Evolutionary conservation across 257 asterid species (phyloP).

Genomic region (Capsicum chinense): DNA sequence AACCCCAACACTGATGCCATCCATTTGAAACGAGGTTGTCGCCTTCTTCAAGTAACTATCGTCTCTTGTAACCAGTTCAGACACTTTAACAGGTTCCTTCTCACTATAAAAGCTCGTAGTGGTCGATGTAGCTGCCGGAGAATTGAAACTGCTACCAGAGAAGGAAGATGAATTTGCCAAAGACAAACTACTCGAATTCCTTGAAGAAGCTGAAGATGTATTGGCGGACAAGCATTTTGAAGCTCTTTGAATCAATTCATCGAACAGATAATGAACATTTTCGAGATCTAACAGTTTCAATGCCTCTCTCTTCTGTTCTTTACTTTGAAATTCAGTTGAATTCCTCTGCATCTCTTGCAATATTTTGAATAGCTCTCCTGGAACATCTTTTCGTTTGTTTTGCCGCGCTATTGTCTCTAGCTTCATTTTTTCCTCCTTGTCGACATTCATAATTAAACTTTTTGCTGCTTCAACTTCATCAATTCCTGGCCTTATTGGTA

Average conservation of each 20-base stretch:
- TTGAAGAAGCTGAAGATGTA: slow-evolving; percentile 27
- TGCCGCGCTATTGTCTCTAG: slow-evolving; percentile 18
- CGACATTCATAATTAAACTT: slow-evolving; percentile 9
- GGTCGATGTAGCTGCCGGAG: slow-evolving; percentile 39
- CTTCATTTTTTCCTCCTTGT: slow-evolving; percentile 28
- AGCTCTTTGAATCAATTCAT: slow-evolving; percentile 34
- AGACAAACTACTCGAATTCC: slow-evolving; percentile 28
- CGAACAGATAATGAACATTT: slow-evolving; percentile 24
- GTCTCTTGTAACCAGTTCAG: slow-evolving; percentile 58
- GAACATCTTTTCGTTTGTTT: slow-evolving; percentile 29
- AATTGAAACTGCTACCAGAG: slow-evolving; percentile 50
- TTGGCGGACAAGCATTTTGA: slow-evolving; percentile 25
- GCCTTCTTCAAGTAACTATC: slow-evolving; percentile 69
- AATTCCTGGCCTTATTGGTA: slow-evolving; percentile 22
- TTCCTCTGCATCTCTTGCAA: slow-evolving; percentile 32
- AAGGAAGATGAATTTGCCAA: slow-evolving; percentile 45
- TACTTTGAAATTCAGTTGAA: slow-evolving; percentile 27
- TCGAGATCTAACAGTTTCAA: slow-evolving; percentile 29
- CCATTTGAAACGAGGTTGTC: slow-evolving; percentile 46
- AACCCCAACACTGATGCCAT: slow-evolving; percentile 47
- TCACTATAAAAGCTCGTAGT: slow-evolving; percentile 51
- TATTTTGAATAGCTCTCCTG: slow-evolving; percentile 31
- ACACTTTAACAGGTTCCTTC: slow-evolving; percentile 48
- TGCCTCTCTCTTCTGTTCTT: slow-evolving; percentile 29
- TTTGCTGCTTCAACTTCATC: slow-evolving; percentile 35